A percentile compares a stretch with the other conserved stretches of the same genome.
Conservation (phyloP, 805 yeast species). For the Wickerhamomyces xylosicus region DNA sequence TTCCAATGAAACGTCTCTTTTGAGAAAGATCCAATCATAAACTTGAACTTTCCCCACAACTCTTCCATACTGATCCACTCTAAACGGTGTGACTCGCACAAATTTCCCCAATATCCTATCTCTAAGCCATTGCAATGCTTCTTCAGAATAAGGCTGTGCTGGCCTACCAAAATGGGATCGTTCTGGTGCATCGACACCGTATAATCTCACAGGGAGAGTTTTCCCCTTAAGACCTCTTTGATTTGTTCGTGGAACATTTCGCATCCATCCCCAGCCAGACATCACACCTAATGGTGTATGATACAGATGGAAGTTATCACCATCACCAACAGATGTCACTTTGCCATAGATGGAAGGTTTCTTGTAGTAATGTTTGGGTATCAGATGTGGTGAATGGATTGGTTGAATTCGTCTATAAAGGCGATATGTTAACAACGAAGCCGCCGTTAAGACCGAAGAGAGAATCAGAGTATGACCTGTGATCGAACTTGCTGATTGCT, state of each 20-base stretch:
- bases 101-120: conserved; percentile 51
- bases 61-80: conserved; percentile 81
- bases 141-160: conserved; percentile 80
- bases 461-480: conserved; percentile 18
- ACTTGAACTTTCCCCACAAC: conserved; percentile 47
- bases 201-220: conserved; percentile 73
- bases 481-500: conserved; percentile 6
- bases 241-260: conserved; percentile 51
- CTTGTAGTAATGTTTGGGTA: conserved; percentile 38
- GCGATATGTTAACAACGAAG: conserved; percentile 30
- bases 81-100: conserved; percentile 68
- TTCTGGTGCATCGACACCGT: conserved; percentile 97
- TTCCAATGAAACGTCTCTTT: conserved; percentile 74
- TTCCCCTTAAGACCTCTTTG: conserved; percentile 37
- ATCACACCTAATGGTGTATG: conserved; percentile 88
- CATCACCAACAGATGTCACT: conserved; percentile 90
- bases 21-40: conserved; percentile 7
- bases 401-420: conserved; percentile 41
- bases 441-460: conserved; percentile 24
- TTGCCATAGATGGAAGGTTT: conserved; percentile 47
- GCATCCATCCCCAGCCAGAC: conserved; percentile 91
- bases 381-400: conserved; percentile 34
- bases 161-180: conserved; percentile 90
- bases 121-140: conserved; percentile 73
- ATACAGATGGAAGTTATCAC: conserved; percentile 85